Conservation (phyloP, 257 asterid species). For the Solanum peruvianum region DNA sequence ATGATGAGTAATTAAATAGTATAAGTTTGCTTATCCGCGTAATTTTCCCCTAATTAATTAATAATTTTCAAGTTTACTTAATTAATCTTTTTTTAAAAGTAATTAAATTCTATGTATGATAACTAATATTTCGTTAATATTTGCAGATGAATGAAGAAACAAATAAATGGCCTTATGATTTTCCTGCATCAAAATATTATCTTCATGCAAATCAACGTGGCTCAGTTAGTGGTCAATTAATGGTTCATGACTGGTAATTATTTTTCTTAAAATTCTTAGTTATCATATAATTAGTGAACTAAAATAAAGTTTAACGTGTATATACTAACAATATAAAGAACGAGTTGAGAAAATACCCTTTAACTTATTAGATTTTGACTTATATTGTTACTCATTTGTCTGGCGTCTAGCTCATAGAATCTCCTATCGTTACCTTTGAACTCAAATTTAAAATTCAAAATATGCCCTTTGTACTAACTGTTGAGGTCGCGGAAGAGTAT, state of each 20-base stretch:
- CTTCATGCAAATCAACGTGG: slow-evolving; percentile 43
- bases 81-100: neutral
- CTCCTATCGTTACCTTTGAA: too few species aligned
- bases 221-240: slow-evolving; percentile 41
- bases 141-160: slow-evolving; percentile 27
- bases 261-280: neutral
- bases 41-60: too few species aligned
- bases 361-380: neutral
- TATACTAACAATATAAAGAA: neutral
- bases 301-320: neutral
- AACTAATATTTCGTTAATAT: neutral
- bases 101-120: neutral
- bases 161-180: slow-evolving; percentile 72
- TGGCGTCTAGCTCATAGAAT: neutral
- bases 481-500: neutral
- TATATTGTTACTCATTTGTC: neutral
- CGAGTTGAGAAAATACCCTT: neutral
- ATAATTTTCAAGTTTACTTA: neutral
- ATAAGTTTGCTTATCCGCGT: too few species aligned
- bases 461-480: neutral
- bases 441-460: neutral
- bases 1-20: too few species aligned
- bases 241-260: slow-evolving; percentile 40
- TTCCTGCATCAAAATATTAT: slow-evolving; percentile 44
- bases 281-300: neutral